Conservation (phyloP, 2,329 filamentous ascomycete genomes). For the Ceratocystiopsis brevicomis region DNA sequence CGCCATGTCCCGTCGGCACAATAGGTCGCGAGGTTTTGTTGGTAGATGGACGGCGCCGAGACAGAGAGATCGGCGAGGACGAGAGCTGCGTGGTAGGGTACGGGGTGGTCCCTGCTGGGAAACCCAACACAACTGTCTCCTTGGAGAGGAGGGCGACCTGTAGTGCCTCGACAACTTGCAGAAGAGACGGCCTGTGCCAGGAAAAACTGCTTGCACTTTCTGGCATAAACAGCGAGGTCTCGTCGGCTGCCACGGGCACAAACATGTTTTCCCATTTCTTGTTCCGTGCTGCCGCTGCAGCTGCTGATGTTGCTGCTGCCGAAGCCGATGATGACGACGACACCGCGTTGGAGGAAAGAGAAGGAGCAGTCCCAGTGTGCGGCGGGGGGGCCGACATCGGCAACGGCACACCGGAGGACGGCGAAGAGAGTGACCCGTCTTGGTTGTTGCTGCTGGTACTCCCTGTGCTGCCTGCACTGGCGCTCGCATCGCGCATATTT, state of each 20-base stretch:
- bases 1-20: background rate
- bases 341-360: too few species aligned
- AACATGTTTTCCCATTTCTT: too few species aligned
- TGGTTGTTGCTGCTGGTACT: background rate
- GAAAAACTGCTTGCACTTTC: constrained; percentile 8
- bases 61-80: background rate
- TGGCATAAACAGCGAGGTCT: background rate
- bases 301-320: too few species aligned
- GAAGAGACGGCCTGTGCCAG: constrained; percentile 23
- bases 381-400: background rate
- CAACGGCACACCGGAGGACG: too few species aligned
- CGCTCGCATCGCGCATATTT: background rate
- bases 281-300: too few species aligned
- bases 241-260: background rate
- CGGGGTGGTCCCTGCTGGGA: background rate
- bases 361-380: too few species aligned
- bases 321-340: too few species aligned
- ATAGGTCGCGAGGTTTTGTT: background rate
- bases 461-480: background rate
- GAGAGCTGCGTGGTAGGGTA: background rate
- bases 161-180: constrained; percentile 26
- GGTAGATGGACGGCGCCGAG: background rate
- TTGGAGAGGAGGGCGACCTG: constrained; percentile 22
- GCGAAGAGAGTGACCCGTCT: background rate
- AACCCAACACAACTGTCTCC: constrained; percentile 2